Base-by-base conservation (phyloP, 2,329 filamentous ascomycete genomes). In the Leptodontidium sp. region DNA sequence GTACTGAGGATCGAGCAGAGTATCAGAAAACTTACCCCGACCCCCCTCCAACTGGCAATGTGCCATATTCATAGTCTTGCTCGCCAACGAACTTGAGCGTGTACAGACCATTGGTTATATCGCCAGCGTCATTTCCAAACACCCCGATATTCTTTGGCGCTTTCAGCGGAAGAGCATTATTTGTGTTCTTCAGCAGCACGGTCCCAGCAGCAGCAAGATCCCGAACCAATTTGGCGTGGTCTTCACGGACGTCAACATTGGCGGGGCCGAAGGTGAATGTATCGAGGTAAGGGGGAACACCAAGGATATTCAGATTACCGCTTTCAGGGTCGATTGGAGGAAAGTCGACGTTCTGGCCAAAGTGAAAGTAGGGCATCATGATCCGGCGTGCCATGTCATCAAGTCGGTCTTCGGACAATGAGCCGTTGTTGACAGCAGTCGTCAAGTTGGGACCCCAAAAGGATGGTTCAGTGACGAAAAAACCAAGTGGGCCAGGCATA, bases 211-310 rank as follows among this genome's bases (percentile, higher is more conserved):
- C 82, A 15, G 86, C 85, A 35, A 91, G 80, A 71, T 79, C 70
- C 68, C 80, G 67, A 74, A 81, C 75, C 69, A 78, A 29, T 52
- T 71, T 26, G 49, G 68, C 68, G 74, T 82, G 75, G 65, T 79
- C 59, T 57, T 80, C 85, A 64, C 90, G 92, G 15, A 97, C 94
- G 75, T 97, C 90, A 40, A 97, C 87, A 74, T 97, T 21, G 21
- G 55, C 50, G 7, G 64, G 21, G 14, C 94, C 94, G 77, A 97
- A 97, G 73, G 97, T 81, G 11, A 97, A 89, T 1, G 92, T 92
- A 59, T 97, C 83, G 0, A 94, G 97, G 74, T 97, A 49, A 65
- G 68, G 72, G 1, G 64, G 69, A 5, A 26, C 47, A 32, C 24
- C 38, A 15, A 71, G 70, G 3, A 65, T 70, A 52, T 73, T 74